These are phyloP conservation scores for Sporothrix dimorphospora DNA, from an alignment of 2,329 filamentous ascomycete species.

Conservation along the genomic window DNA sequence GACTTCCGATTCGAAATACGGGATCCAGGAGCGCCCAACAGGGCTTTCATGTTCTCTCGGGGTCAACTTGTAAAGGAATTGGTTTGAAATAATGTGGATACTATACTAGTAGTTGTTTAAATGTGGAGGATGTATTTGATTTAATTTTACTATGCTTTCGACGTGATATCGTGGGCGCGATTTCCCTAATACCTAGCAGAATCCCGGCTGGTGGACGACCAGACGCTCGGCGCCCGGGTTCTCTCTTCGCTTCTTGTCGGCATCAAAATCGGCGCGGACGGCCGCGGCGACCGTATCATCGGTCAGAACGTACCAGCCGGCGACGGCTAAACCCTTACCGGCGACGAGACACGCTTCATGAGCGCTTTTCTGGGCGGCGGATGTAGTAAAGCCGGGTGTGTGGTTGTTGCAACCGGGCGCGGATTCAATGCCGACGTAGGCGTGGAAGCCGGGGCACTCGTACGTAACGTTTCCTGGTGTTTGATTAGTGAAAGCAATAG, in stretches of 20 bases:
- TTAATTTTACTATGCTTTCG: no score
- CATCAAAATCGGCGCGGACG: conserved; percentile 20
- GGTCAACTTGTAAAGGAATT: no score
- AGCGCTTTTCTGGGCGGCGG: background rate
- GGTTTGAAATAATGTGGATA: no score
- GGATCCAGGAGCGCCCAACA: no score
- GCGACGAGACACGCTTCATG: background rate
- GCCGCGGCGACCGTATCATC: conserved; percentile 7
- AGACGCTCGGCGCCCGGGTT: background rate
- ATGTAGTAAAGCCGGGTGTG: conserved; percentile 18
- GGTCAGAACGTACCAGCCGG: conserved; percentile 4
- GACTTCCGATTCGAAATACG: no score
- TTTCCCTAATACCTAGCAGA: background rate
- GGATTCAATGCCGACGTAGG: background rate
- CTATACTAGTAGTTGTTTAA: no score
- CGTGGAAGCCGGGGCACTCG: conserved; percentile 21
- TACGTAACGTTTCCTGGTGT: conserved; percentile 3
- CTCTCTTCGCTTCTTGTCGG: background rate
- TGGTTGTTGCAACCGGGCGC: conserved; percentile 6
- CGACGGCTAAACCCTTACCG: conserved; percentile 6
- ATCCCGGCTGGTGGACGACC: background rate
- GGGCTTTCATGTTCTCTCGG: no score
- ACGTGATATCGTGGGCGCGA: no score
- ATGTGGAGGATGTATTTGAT: no score
- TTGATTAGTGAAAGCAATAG: no score